Conservation (phyloP, 768 basidiomycete genomes). For the Mycena kentingensis region DNA sequence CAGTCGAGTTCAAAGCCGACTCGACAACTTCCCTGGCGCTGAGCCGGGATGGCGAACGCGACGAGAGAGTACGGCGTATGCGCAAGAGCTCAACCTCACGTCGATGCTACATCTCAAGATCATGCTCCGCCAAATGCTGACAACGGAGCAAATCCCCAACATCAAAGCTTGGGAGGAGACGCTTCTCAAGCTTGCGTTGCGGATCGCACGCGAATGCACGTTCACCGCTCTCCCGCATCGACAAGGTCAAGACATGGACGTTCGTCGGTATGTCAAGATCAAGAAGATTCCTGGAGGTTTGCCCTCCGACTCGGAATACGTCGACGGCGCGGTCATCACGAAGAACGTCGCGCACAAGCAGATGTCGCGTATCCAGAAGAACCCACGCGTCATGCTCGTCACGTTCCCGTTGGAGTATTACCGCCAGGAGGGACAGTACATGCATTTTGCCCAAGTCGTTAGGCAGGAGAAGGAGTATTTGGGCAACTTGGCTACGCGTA, state of each 20-base stretch:
- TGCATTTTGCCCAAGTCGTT: conserved; percentile 88
- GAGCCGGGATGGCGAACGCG: conserved; percentile 86
- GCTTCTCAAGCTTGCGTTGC: conserved; percentile 77
- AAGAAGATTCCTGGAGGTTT: conserved; percentile 96
- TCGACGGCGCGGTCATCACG: conserved; percentile 94
- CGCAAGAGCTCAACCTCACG: conserved; percentile 79
- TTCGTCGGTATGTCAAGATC: conserved; percentile 93
- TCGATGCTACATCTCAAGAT: conserved; percentile 89
- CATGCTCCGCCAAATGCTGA: conserved; percentile 91
- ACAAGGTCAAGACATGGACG: conserved; percentile 93
- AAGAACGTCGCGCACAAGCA: conserved; percentile 97
- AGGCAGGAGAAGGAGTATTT: conserved; percentile 94
- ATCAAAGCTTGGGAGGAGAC: conserved; percentile 87
- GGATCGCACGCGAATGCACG: conserved; percentile 82
- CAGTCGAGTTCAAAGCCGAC: conserved; percentile 79
- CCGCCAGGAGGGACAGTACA: conserved; percentile 88
- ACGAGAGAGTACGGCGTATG: conserved; percentile 89
- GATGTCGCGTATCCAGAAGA: conserved; percentile 80
- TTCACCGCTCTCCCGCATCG: conserved; percentile 70
- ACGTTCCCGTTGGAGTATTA: conserved; percentile 95
- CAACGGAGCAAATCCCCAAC: conserved; percentile 79
- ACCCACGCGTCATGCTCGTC: conserved; percentile 94
- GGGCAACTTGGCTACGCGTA: conserved; percentile 81
- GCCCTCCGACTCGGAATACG: conserved; percentile 93
- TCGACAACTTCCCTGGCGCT: conserved; percentile 54